Evolutionary conservation across 73 alveolate genomes (phyloP).

Genomic region (Tetrahymena borealis): DNA sequence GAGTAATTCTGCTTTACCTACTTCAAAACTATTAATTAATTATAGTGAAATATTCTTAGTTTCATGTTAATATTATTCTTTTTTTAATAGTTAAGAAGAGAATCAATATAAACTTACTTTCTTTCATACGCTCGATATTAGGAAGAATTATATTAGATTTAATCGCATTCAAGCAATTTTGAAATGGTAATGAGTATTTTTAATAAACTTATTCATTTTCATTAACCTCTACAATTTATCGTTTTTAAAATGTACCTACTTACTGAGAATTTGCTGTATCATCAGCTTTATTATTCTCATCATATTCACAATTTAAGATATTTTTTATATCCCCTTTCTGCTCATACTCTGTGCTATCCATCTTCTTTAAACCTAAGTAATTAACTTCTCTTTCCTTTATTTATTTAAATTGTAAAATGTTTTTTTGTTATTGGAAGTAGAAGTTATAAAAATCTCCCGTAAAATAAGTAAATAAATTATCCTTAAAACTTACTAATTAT

Average conservation of each 20-base stretch:
- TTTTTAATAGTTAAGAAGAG: not conserved
- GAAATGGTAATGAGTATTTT: not conserved
- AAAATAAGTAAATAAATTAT: no score
- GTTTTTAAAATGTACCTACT: no score
- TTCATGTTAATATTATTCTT: no score
- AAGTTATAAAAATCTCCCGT: not conserved
- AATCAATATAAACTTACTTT: not conserved
- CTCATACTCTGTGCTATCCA: no score
- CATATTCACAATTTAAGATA: no score
- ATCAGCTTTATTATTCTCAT: no score
- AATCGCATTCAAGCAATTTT: not conserved
- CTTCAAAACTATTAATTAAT: not conserved
- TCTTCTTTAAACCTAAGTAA: no score
- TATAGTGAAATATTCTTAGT: no score
- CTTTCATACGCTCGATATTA: not conserved
- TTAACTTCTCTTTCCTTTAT: no score
- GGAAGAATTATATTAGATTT: not conserved
- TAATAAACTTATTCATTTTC: not conserved
- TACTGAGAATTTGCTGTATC: no score
- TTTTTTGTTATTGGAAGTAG: not conserved
- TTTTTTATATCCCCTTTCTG: no score
- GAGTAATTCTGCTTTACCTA: not conserved
- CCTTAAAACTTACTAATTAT: no score
- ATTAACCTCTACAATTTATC: not conserved
- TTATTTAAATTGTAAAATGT: not conserved